Conservation (phyloP, 75 land plant genomes). For the Pinus taeda region DNA sequence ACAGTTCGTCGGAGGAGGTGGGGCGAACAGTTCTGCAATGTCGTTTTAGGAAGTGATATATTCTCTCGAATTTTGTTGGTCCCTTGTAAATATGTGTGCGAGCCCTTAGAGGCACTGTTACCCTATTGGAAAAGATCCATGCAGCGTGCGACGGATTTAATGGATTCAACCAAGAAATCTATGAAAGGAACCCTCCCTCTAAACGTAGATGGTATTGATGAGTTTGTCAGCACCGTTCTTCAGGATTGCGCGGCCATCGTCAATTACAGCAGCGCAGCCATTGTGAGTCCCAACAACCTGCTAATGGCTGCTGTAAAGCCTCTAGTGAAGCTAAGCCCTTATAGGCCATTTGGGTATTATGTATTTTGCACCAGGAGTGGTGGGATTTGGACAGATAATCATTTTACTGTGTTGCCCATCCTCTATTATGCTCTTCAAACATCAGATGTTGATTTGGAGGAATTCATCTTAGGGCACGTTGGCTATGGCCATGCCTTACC, state of each 20-base stretch:
- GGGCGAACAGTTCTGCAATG: slow-evolving; percentile 37
- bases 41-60: slow-evolving; percentile 46
- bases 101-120: slow-evolving; percentile 24
- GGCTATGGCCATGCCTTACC: neutral
- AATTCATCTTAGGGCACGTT: neutral
- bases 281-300: slow-evolving; percentile 39
- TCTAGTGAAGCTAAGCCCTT: slow-evolving; percentile 48
- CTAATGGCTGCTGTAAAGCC: slow-evolving; percentile 26
- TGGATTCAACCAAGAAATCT: neutral
- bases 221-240: slow-evolving; percentile 23
- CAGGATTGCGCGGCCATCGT: slow-evolving; percentile 30
- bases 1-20: slow-evolving; percentile 45
- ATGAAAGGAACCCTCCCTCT: neutral
- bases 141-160: neutral
- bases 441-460: neutral
- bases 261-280: slow-evolving; percentile 30
- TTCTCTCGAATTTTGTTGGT: slow-evolving; percentile 53
- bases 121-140: slow-evolving; percentile 16
- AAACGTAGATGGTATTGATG: neutral
- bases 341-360: slow-evolving; percentile 57
- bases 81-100: slow-evolving; percentile 30
- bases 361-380: slow-evolving; percentile 30
- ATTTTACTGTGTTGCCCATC: slow-evolving; percentile 51
- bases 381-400: slow-evolving; percentile 26
- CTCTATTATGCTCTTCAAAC: slow-evolving; percentile 39